Evolutionary conservation across 108 stramenopile genomes (phyloP).

Genomic region (Fistulifera solaris): DNA sequence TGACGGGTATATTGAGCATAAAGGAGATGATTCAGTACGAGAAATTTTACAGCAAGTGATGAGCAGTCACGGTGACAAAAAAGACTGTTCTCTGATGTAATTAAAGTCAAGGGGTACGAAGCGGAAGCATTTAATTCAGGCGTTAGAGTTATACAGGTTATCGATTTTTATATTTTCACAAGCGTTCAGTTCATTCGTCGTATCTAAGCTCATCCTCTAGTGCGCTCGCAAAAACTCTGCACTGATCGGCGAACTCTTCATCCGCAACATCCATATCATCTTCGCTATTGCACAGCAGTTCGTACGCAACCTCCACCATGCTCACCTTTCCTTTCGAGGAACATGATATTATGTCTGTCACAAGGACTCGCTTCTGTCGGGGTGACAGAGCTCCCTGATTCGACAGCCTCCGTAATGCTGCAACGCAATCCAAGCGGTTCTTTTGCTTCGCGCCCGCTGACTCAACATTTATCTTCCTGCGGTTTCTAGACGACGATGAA

Average conservation of each 20-base stretch:
- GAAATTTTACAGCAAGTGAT: too few relatives aligned
- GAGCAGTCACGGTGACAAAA: too few relatives aligned
- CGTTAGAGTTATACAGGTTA: too few relatives aligned
- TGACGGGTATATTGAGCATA: slow-evolving; percentile 40
- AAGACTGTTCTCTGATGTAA: too few relatives aligned
- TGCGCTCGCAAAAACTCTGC: slow-evolving; percentile 54
- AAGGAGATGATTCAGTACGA: neutral
- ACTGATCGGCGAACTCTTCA: slow-evolving; percentile 85
- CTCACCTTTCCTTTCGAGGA: slow-evolving; percentile 57
- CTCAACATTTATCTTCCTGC: neutral
- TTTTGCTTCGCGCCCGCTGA: slow-evolving; percentile 2
- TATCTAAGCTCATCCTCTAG: neutral
- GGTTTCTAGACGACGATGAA: neutral
- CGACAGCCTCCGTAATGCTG: slow-evolving; percentile 51
- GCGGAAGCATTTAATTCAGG: too few relatives aligned
- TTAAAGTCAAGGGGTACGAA: too few relatives aligned
- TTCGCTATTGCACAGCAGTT: slow-evolving; percentile 39
- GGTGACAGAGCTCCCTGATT: slow-evolving; percentile 54
- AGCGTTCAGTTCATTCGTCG: too few relatives aligned
- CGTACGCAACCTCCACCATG: slow-evolving; percentile 76
- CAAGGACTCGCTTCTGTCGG: slow-evolving; percentile 66
- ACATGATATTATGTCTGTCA: slow-evolving; percentile 78
- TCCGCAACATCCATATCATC: slow-evolving; percentile 40
- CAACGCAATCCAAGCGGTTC: slow-evolving; percentile 53
- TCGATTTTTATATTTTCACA: too few relatives aligned